Percentiles rank a stretch among this genome's conserved stretches.
Conservation (phyloP, 306 rosid species). For the Senna tora region DNA sequence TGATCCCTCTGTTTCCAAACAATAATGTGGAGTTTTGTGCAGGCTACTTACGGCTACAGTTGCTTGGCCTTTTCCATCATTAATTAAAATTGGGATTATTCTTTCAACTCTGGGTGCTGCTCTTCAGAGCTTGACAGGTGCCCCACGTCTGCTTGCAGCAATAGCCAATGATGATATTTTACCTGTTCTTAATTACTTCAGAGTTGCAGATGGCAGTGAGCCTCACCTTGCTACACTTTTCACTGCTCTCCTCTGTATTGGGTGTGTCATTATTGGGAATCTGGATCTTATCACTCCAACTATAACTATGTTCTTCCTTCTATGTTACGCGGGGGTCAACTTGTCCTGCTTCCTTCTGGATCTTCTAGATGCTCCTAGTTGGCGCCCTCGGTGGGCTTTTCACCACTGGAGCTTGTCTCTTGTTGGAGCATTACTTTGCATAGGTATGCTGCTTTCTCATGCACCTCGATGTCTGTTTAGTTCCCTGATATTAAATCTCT, state of each 20-base stretch:
- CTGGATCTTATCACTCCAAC: conserved; percentile 99
- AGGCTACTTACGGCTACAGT: conserved; percentile 95
- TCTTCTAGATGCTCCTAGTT: conserved; percentile 99
- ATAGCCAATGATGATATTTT: conserved; percentile 97
- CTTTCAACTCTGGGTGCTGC: conserved; percentile 99
- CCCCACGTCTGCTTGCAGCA: conserved; percentile 98
- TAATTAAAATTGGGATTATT: conserved; percentile 91
- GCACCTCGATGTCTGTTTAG: background rate
- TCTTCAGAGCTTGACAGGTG: conserved; percentile 98
- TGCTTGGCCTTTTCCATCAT: conserved; percentile 97
- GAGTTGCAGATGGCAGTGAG: conserved; percentile 81
- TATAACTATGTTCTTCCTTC: conserved; percentile 95
- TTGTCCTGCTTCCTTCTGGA: conserved; percentile 99
- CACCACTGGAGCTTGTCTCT: conserved; percentile 99
- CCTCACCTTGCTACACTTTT: conserved; percentile 92
- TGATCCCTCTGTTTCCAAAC: no score
- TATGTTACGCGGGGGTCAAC: conserved; percentile 96
- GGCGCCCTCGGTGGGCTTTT: conserved; percentile 99
- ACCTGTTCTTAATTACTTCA: conserved; percentile 93
- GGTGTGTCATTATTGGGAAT: conserved; percentile 96
- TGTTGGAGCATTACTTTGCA: conserved; percentile 90
- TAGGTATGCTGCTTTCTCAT: conserved; percentile 59
- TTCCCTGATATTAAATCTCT: conserved; percentile 14
- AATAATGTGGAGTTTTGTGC: conserved; percentile 50
- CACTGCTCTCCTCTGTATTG: conserved; percentile 82